These are phyloP conservation scores for Citrus medica DNA, from an alignment of 345 rosid species.

Conservation along the genomic window DNA sequence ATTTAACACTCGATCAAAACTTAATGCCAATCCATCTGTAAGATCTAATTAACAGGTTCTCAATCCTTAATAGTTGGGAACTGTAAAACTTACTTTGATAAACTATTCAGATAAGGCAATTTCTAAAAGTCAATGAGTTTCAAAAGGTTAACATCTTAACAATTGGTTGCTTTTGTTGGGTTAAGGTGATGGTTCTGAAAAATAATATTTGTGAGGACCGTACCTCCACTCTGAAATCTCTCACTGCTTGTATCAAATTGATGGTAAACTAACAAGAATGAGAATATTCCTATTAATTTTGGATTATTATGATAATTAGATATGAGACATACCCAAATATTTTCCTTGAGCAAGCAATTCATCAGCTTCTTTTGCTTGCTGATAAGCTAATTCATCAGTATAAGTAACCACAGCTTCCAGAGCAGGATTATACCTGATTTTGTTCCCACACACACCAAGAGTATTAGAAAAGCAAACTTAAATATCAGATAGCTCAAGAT, in stretches of 20 bases:
- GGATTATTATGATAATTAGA: background rate
- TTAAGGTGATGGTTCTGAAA: background rate
- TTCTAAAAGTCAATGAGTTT: background rate
- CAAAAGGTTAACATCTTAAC: background rate
- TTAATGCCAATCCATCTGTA: background rate
- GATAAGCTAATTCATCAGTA: conserved; percentile 75
- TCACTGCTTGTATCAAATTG: background rate
- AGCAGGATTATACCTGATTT: conserved; percentile 56
- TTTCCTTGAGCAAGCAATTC: conserved; percentile 69
- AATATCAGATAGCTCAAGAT: background rate
- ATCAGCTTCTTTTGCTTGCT: conserved; percentile 87
- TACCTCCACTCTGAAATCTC: background rate
- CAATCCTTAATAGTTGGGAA: background rate
- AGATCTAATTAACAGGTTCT: background rate
- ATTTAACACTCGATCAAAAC: background rate
- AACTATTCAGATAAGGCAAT: background rate
- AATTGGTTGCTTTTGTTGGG: background rate
- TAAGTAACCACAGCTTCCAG: conserved; percentile 74
- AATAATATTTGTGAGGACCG: background rate
- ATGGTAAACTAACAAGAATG: background rate
- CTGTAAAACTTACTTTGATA: background rate
- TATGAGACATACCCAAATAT: conserved; percentile 52
- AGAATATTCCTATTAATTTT: background rate
- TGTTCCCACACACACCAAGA: conserved; percentile 12
- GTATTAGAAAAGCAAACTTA: background rate